A percentile compares a stretch with the other conserved stretches of the same genome.
Evolutionary conservation across 768 basidiomycete species (phyloP).

Genomic region (Termitomyces titanicus): DNA sequence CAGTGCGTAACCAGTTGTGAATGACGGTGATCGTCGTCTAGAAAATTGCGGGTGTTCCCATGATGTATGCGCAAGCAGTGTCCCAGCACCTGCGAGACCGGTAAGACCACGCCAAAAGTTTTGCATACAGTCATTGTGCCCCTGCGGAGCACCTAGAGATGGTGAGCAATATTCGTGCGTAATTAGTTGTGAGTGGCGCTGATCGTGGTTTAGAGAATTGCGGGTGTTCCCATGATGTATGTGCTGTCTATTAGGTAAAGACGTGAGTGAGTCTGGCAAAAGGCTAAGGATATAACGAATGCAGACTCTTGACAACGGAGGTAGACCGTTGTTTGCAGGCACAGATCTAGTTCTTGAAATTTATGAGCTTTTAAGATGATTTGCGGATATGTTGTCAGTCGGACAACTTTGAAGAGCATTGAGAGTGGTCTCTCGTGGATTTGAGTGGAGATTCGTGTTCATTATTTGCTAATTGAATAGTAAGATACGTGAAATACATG

Average conservation of each 20-base stretch:
- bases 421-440: not conserved
- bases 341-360: no score
- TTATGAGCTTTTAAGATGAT: no score
- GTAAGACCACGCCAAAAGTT: not conserved
- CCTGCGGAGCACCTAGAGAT: not conserved
- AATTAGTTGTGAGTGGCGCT: not conserved
- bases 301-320: not conserved
- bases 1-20: not conserved
- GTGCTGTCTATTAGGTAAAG: no score
- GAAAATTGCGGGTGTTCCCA: constrained; percentile 1
- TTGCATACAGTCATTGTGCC: constrained; percentile 4
- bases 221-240: constrained; percentile 1
- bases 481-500: constrained; percentile 4
- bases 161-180: not conserved
- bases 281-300: not conserved
- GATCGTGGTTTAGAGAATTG: not conserved
- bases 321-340: no score
- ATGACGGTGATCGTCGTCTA: not conserved
- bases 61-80: not conserved
- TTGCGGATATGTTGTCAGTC: not conserved
- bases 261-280: not conserved
- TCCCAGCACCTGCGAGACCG: not conserved
- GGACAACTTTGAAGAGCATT: not conserved
- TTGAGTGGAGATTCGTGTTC: constrained; percentile 1
- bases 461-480: constrained; percentile 2